Percentiles rank a stretch among this genome's conserved stretches.
phyloP scores from a whole-genome alignment of 257 asterid genomes.

The Ilex aquifolium region DNA sequence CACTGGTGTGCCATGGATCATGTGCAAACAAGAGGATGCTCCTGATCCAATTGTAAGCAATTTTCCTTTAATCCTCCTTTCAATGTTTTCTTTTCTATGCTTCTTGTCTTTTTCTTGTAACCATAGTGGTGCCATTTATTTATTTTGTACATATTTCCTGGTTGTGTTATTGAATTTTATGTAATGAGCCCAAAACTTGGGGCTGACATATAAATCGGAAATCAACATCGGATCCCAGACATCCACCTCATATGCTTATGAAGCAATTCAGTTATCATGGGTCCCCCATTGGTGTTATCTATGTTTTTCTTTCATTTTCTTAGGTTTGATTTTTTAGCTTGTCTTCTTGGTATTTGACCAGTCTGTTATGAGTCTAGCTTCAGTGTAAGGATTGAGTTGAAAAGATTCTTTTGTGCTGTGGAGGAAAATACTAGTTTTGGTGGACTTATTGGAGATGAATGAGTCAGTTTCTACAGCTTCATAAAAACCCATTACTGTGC shows the following conservation, averaged over 20 bases:
- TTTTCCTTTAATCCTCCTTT: neutral
- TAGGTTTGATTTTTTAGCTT: neutral
- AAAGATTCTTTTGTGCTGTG: neutral
- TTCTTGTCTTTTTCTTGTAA: neutral
- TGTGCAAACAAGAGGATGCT: slow-evolving; percentile 97
- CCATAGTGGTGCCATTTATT: neutral
- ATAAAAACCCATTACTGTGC: neutral
- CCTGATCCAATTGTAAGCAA: slow-evolving; percentile 76
- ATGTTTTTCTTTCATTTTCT: neutral
- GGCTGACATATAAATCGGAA: too few species aligned
- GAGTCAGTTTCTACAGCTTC: neutral
- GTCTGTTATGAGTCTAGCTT: neutral
- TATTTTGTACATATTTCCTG: neutral
- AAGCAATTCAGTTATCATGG: neutral
- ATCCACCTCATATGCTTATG: too few species aligned
- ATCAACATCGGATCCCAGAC: too few species aligned
- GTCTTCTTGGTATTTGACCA: neutral
- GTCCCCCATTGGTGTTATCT: neutral
- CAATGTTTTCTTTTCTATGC: neutral
- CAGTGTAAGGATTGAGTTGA: neutral
- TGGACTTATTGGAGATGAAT: neutral
- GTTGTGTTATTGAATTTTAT: neutral
- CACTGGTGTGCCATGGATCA: slow-evolving; percentile 96
- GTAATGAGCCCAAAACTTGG: too few species aligned
- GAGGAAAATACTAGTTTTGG: neutral